Evolutionary conservation across 805 yeast genomes (phyloP), one percentile per base, ranked within the genome.

Genomic region (Brettanomyces nanus): DNA sequence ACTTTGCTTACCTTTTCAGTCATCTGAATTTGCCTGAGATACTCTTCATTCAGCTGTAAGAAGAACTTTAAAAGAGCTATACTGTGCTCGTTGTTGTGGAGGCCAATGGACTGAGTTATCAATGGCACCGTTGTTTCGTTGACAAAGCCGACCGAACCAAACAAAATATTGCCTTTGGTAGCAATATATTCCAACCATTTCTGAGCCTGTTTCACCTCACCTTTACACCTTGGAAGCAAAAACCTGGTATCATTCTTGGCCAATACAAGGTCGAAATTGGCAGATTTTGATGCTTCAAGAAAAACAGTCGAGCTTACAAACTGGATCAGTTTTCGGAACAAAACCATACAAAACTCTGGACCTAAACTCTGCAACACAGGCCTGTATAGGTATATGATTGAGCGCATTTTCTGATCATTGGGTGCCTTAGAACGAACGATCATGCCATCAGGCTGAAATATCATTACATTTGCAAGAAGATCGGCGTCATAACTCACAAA

Each of bases 351-450:
- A 13, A 49, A 31, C 4, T 45, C 53, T 18, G 6, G 41, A 22
- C 51, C 49, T 6, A 44, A 46, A 27, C 45, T 56, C 42, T 46
- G 49, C 18, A 47, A 31, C 11, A 46, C 33, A 0, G 62, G 61
- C 21, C 45, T 56, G 45, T 59, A 66, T 9, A 66, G 38, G 11
- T 52, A 21, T 32, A 51, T 44, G 5, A 62, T 37, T 13, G 61
- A 60, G 19, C 45, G 36, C 31, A 45, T 45, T 45, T 63, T 42
- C 28, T 44, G 44, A 45, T 56, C 53, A 31, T 40, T 49, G 20
- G 47, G 38, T n/a, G 26, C n/a, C 26, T 31, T 19, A 5, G 7
- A 6, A 13, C 34, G 7, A 2, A 31, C 9, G 19, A 31, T 31
- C 15, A 31, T 13, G 2, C 26, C 25, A 20, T 31, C 34, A 6